Conservation (phyloP, 2,329 filamentous ascomycete species). For the Helotiales sp. region DNA sequence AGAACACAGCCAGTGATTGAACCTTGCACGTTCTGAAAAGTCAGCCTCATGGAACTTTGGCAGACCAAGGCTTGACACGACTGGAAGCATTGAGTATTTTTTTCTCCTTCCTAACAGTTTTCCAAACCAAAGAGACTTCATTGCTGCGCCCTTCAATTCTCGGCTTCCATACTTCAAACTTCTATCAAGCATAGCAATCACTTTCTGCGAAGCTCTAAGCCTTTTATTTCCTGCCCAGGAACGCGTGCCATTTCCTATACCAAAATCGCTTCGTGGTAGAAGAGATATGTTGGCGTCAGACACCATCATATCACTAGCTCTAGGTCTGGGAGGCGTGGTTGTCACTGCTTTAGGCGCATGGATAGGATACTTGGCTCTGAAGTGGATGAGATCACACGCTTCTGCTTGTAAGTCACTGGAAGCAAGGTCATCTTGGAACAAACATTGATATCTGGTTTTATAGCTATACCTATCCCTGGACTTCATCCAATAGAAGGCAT, state of each 20-base stretch:
- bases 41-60: neutral
- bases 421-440: too few relatives aligned
- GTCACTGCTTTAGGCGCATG: neutral
- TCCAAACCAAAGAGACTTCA: too few relatives aligned
- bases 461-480: too few relatives aligned
- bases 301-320: neutral
- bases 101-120: neutral
- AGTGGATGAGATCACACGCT: neutral
- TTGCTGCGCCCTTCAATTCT: too few relatives aligned
- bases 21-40: neutral
- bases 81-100: neutral
- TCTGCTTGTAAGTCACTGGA: neutral
- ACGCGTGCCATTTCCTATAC: neutral
- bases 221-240: neutral
- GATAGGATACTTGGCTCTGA: neutral
- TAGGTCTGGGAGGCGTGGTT: neutral
- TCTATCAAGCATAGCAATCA: neutral
- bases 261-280: neutral
- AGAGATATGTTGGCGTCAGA: neutral
- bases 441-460: too few relatives aligned
- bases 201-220: neutral
- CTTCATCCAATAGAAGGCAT: too few relatives aligned
- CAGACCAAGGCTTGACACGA: too few relatives aligned
- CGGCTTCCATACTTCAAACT: neutral
- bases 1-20: neutral